Conservation (phyloP, 176 grass and related monocot species). For the Triticum monococcum region DNA sequence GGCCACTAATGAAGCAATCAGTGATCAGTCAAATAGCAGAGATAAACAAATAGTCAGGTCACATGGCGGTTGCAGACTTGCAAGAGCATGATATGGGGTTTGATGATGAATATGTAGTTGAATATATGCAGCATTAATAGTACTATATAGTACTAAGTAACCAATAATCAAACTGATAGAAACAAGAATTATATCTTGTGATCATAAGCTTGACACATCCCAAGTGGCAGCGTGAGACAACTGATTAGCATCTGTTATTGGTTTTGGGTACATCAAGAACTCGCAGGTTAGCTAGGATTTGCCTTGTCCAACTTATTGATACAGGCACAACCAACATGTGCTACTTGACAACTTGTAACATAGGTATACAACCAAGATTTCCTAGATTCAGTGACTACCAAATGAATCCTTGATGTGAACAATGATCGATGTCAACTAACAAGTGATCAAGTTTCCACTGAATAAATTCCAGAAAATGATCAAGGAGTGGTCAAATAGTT, state of each 20-base stretch:
- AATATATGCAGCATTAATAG: neutral
- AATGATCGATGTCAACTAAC: neutral
- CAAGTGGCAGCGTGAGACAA: neutral
- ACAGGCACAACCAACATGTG: conserved; percentile 16
- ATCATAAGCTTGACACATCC: neutral
- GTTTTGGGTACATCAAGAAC: conserved; percentile 20
- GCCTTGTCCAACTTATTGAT: conserved; percentile 2
- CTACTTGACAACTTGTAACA: neutral
- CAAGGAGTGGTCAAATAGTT: neutral
- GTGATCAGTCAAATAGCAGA: neutral
- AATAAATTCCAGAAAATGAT: neutral
- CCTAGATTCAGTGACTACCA: neutral
- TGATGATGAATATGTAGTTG: conserved; percentile 11
- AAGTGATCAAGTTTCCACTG: neutral
- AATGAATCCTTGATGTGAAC: neutral
- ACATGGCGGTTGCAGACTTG: conserved; percentile 19
- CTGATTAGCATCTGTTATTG: conserved; percentile 15
- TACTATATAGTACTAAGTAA: neutral
- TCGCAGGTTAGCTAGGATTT: conserved; percentile 26
- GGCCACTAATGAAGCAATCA: neutral
- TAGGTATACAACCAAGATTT: neutral
- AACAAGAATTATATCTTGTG: conserved; percentile 2
- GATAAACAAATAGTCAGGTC: conserved; percentile 19
- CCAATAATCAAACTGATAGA: neutral
- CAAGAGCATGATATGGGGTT: conserved; percentile 1